phyloP scores from a whole-genome alignment of 257 asterid genomes.

The Ocimum tenuiflorum region DNA sequence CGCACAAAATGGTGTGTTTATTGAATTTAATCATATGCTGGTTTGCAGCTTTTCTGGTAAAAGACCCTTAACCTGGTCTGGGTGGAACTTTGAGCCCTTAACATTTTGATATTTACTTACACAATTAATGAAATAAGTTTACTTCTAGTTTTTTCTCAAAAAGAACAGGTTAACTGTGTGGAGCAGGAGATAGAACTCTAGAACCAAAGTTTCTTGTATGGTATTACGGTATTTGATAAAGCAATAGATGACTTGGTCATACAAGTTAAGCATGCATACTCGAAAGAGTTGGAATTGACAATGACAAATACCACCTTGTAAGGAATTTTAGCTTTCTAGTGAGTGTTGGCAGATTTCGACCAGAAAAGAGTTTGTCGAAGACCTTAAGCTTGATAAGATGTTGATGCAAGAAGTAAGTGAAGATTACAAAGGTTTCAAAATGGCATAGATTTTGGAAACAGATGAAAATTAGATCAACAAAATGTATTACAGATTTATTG shows the following conservation, averaged over 20 bases:
- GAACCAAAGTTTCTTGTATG: background rate
- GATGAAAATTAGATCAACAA: background rate
- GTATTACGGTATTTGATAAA: background rate
- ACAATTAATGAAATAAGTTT: background rate
- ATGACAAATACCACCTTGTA: background rate
- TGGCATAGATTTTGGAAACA: background rate
- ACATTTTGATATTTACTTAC: background rate
- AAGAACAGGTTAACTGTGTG: background rate
- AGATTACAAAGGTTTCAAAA: no score
- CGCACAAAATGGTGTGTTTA: no score
- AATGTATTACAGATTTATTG: background rate
- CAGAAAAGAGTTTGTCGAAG: background rate
- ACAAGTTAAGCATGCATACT: background rate
- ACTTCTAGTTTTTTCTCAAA: background rate
- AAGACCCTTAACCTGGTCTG: no score
- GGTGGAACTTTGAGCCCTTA: background rate
- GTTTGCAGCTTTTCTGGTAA: background rate
- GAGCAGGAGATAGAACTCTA: no score
- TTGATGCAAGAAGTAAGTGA: background rate
- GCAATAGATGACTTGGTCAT: background rate
- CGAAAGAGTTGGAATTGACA: background rate
- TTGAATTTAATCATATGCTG: background rate
- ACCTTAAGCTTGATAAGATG: background rate
- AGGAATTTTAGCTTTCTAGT: background rate
- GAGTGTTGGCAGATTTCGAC: background rate